Evolutionary conservation across 345 rosid species (phyloP).

Genomic region (Theobroma cacao): DNA sequence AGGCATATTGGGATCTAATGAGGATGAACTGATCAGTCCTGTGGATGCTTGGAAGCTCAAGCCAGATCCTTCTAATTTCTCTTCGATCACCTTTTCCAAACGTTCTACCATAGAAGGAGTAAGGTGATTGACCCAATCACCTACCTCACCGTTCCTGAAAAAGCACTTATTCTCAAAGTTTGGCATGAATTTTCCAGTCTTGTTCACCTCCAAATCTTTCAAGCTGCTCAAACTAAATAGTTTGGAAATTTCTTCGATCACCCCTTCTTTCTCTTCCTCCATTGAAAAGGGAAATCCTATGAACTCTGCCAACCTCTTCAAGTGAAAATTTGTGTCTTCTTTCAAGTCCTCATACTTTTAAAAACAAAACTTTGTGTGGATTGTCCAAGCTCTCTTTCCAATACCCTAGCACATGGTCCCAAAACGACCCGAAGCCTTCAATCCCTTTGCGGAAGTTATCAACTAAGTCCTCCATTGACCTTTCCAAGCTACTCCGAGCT

Average conservation of each 20-base stretch:
- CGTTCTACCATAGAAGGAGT: conserved; percentile 32
- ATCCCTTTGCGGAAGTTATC: conserved; percentile 38
- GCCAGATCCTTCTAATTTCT: conserved; percentile 49
- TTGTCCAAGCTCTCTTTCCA: conserved; percentile 42
- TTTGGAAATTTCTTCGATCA: conserved; percentile 30
- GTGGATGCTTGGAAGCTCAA: conserved; percentile 26
- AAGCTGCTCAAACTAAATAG: conserved; percentile 43
- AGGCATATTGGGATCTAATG: not conserved
- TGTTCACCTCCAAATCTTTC: conserved; percentile 44
- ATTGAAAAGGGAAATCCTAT: conserved; percentile 36
- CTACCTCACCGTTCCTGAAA: conserved; percentile 47
- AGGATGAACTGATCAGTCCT: not conserved
- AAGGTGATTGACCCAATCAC: conserved; percentile 44
- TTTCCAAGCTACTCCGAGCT: not conserved
- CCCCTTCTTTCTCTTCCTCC: conserved; percentile 39
- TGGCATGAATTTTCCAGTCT: conserved; percentile 27
- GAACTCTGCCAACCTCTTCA: conserved; percentile 39
- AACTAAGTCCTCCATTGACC: conserved; percentile 38
- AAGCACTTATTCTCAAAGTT: conserved; percentile 20
- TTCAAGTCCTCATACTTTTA: conserved; percentile 46
- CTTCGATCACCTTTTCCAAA: conserved; percentile 31
- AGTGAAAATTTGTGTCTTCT: conserved; percentile 19
- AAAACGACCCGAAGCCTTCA: conserved; percentile 44
- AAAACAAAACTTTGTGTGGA: conserved; percentile 41
- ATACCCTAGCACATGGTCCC: conserved; percentile 51